These are phyloP conservation scores for Houttuynia cordata DNA, from an alignment of 164 flowering plant genomes.

Conservation along the genomic window DNA sequence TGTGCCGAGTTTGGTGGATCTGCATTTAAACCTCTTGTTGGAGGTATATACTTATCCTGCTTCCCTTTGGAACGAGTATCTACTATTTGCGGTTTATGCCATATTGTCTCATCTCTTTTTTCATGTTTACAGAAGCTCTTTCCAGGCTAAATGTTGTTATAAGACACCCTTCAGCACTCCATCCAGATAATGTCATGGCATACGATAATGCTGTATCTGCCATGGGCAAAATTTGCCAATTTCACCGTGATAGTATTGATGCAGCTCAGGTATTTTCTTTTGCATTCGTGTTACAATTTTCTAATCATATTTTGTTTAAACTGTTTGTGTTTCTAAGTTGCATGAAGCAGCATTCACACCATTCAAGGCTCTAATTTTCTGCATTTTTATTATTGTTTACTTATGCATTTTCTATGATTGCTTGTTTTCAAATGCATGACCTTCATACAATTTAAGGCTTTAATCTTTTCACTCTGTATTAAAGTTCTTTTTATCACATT, in stretches of 20 bases:
- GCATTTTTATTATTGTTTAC: too few relatives aligned
- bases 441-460: too few relatives aligned
- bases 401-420: too few relatives aligned
- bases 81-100: not conserved
- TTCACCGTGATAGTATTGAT: slow-evolving; percentile 54
- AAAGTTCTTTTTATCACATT: too few relatives aligned
- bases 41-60: slow-evolving; percentile 37
- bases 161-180: slow-evolving; percentile 38
- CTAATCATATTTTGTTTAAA: not conserved
- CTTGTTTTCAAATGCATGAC: too few relatives aligned
- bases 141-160: slow-evolving; percentile 70
- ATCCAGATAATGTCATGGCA: slow-evolving; percentile 46
- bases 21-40: slow-evolving; percentile 75
- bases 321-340: too few relatives aligned
- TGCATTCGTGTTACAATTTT: not conserved
- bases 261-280: slow-evolving; percentile 34
- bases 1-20: slow-evolving; percentile 96
- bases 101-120: not conserved
- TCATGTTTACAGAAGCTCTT: slow-evolving; percentile 66
- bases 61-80: not conserved
- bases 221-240: slow-evolving; percentile 55
- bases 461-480: too few relatives aligned
- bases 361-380: too few relatives aligned
- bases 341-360: too few relatives aligned
- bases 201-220: slow-evolving; percentile 68